Base-by-base conservation (phyloP, 768 basidiomycete genomes). In the Lactarius hatsudake region DNA sequence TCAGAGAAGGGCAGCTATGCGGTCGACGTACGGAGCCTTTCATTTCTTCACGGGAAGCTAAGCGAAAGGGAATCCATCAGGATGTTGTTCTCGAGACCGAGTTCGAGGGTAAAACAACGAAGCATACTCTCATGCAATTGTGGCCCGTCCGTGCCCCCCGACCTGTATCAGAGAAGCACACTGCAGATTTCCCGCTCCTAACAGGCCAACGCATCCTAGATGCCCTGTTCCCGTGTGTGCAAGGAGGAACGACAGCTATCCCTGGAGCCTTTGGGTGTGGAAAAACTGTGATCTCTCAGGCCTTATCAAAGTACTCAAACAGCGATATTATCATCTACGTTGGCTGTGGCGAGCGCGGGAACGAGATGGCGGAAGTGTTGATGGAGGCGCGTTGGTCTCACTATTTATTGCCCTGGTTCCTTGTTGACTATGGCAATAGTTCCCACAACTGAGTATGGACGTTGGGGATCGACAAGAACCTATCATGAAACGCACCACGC, bases 291-390 rank as follows among this genome's bases (percentile, higher is more conserved):
- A 99, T 99, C 74, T 98, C 95, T 32, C 93, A 98, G 80, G 96
- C 96, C 23, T 81, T 98, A 71, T 98, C 96, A 66, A 99, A 99
- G 78, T 99, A 87, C 79, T 99, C 97, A 32, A 99, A 99, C 82
- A 97, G 95, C 72, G 96, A 98, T 77, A 98, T 98, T 73, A 98
- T 99, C 76, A 87, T 99, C 72, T 99, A 99, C 75, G 97, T 99
- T 72, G 97, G 97, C 30, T 98, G 97, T 76, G 97, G 96, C 69
- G 97, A 99, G 79, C 93, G 97, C 72, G 96, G 96, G 74, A 98
- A 98, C 74, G 94, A 97, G 89, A 93, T 94, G 92, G 95, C 95
- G 62, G 95, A 96, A 84, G 96, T 99, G n/a, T 80, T 99, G 79
- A 96, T 96, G 89, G 97, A 98, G 75, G 93, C 92, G 73, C 74